Evolutionary conservation across 148 eudicot genomes (phyloP).

Genomic region (Polygonum maritimum): DNA sequence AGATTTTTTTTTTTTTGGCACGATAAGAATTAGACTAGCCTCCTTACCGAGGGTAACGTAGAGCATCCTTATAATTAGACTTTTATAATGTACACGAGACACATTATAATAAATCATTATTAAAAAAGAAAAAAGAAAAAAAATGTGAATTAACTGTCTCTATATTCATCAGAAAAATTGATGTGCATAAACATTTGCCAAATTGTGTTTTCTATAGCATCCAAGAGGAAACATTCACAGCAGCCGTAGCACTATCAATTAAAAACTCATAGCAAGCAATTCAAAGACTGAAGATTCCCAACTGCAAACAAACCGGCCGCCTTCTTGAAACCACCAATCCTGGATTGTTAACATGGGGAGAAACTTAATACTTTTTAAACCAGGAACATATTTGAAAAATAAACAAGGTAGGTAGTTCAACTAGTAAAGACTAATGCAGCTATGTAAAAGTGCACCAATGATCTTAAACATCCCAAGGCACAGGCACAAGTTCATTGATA

Average conservation of each 20-base stretch:
- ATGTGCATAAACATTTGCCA: no score
- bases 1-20: no score
- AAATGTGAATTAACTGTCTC: no score
- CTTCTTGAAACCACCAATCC: background rate
- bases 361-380: background rate
- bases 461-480: background rate
- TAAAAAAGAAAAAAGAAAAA: no score
- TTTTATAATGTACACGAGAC: no score
- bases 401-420: background rate
- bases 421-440: conserved; percentile 4
- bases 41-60: no score
- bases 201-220: background rate
- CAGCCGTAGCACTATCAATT: background rate
- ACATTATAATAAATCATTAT: no score
- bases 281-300: background rate
- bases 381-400: background rate
- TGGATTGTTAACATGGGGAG: background rate
- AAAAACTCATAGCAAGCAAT: background rate
- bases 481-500: background rate
- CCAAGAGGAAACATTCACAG: background rate
- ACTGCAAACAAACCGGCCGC: background rate
- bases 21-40: no score
- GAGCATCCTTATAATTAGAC: no score
- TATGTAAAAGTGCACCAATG: background rate
- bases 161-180: no score